Percentiles rank a stretch among this genome's conserved stretches.
These are phyloP conservation scores for Boletus vermiculosoides DNA, from an alignment of 768 basidiomycete genomes.

Conservation along the genomic window DNA sequence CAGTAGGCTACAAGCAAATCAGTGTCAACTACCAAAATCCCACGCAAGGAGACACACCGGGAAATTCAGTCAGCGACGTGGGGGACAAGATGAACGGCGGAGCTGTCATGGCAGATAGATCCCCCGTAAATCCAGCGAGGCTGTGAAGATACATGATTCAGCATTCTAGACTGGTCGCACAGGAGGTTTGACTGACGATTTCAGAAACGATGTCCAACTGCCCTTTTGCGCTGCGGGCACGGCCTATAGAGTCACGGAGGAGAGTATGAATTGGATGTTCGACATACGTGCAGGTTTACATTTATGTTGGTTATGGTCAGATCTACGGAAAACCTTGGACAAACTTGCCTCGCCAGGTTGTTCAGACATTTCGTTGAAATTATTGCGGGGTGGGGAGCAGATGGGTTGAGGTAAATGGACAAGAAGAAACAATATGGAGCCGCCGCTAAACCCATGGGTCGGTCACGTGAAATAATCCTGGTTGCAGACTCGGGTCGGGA, in stretches of 20 bases:
- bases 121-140: slow-evolving; percentile 84
- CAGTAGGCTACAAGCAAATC: slow-evolving; percentile 69
- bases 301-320: slow-evolving; percentile 26
- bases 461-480: slow-evolving; percentile 23
- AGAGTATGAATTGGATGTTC: slow-evolving; percentile 22
- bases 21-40: not conserved
- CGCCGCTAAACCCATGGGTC: not conserved
- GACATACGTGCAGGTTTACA: slow-evolving; percentile 37
- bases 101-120: slow-evolving; percentile 80
- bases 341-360: slow-evolving; percentile 42
- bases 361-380: slow-evolving; percentile 33
- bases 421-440: not conserved
- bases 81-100: slow-evolving; percentile 93
- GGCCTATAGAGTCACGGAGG: slow-evolving; percentile 41
- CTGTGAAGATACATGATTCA: slow-evolving; percentile 36
- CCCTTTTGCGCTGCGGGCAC: slow-evolving; percentile 82
- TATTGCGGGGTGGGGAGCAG: slow-evolving; percentile 2
- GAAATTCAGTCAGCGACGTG: slow-evolving; percentile 88
- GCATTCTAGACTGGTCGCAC: not conserved
- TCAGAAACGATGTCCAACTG: slow-evolving; percentile 89
- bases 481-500: no score
- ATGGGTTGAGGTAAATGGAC: slow-evolving; percentile 11
- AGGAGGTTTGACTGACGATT: slow-evolving; percentile 59
- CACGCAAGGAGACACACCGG: slow-evolving; percentile 49
- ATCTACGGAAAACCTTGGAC: slow-evolving; percentile 22